Conservation (phyloP, 257 asterid species). For the Linaria vulgaris region DNA sequence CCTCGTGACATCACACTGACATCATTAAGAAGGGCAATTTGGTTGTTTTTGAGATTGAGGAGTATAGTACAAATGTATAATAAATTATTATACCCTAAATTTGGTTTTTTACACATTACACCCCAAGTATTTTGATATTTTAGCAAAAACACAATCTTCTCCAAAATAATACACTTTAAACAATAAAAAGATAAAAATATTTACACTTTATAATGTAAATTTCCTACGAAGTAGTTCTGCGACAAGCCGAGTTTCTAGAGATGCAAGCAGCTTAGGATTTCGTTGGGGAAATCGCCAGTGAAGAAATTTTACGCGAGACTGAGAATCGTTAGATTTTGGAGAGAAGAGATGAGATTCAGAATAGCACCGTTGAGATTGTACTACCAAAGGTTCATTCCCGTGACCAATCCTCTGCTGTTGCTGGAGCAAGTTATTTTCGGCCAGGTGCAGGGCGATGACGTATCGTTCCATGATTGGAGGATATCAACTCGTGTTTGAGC, state of each 20-base stretch:
- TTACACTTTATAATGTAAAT: too few relatives aligned
- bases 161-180: too few relatives aligned
- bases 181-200: too few relatives aligned
- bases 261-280: constrained; percentile 50
- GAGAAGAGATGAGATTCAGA: constrained; percentile 48
- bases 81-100: too few relatives aligned
- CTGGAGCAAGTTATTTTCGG: constrained; percentile 41
- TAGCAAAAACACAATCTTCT: too few relatives aligned
- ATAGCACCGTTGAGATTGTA: constrained; percentile 39
- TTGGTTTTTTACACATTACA: too few relatives aligned
- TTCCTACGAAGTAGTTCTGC: constrained; percentile 58
- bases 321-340: constrained; percentile 48
- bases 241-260: constrained; percentile 56
- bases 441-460: constrained; percentile 51
- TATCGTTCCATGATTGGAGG: constrained; percentile 42
- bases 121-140: too few relatives aligned
- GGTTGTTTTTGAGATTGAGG: too few relatives aligned
- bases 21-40: too few relatives aligned
- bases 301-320: constrained; percentile 43
- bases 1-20: too few relatives aligned
- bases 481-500: constrained; percentile 32
- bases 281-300: constrained; percentile 48
- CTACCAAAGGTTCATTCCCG: constrained; percentile 32
- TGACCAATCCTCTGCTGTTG: constrained; percentile 48
- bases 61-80: too few relatives aligned